Evolutionary conservation across 805 yeast genomes (phyloP), one percentile per base, ranked within the genome.

Genomic region (Cyberlindnera maritima): DNA sequence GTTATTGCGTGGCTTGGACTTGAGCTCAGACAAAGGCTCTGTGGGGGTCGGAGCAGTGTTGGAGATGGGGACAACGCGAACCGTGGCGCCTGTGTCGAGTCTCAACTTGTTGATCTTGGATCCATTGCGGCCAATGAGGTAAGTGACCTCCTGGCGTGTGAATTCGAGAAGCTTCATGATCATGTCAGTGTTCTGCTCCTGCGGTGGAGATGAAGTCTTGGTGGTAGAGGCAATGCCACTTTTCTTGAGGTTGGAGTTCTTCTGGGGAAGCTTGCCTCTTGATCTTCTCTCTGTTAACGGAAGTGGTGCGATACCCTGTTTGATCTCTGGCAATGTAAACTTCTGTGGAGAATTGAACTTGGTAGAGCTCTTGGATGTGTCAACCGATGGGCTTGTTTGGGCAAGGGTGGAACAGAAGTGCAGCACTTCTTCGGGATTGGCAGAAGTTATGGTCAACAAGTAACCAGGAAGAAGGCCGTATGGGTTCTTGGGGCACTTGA

Each of bases 121-220:
- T 1, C 81, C 81, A n/a, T 59, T 57, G 20, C 56, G 63, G 0
- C 81, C 81, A 41, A 76, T 75, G 7, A 76, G 50, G 40, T 60
- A 67, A 1, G 74, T 63, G 2, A 74, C 67, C 44, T 74, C 75
- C 21, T 53, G 54, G 28, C 64, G 62, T 10, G 60, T 60, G 13
- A 65, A 46, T 31, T 54, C 43, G 2, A 61, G 34, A 5, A 54
- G 36, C 32, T 48, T 34, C 37, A 42, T 28, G 2, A 14, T 23
- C 47, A 40, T 48, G 15, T 26, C 15, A 8, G 34, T 11, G 3
- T 4, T 20, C 39, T 14, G 9, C 15, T 20, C 29, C 37, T 36
- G 18, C 21, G 11, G 17, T 21, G 28, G 28, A 11, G 25, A n/a
- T 18, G 37, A 19, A 7, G 17, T 19, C 7, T 4, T 13, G 13